These are phyloP conservation scores for Lasiosphaeria hispida DNA, from an alignment of 495 filamentous ascomycete genomes.

Conservation along the genomic window DNA sequence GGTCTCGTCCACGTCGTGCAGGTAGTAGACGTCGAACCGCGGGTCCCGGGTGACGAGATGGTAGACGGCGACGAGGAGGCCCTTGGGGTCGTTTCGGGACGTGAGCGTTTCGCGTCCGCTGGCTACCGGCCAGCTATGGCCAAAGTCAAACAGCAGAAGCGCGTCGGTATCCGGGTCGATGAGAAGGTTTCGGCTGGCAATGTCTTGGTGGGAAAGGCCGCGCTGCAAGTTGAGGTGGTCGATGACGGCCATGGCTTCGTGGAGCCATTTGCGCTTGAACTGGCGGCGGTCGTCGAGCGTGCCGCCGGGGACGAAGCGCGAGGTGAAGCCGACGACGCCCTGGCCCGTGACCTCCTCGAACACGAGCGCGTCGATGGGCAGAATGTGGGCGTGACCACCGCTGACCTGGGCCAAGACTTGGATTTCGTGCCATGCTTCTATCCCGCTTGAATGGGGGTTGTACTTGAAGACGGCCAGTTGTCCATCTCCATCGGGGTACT, in stretches of 20 bases:
- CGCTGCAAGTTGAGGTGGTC: conserved; percentile 41
- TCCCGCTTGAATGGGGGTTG: too few species aligned
- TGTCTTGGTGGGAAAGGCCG: conserved; percentile 42
- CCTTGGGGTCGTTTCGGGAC: too few species aligned
- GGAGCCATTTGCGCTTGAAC: conserved; percentile 39
- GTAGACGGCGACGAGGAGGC: too few species aligned
- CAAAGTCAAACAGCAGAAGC: conserved; percentile 43
- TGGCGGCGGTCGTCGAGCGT: conserved; percentile 24
- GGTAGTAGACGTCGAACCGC: too few species aligned
- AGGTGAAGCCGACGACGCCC: conserved; percentile 43
- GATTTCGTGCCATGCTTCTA: conserved; percentile 7
- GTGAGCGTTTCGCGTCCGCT: too few species aligned
- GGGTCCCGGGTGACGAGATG: too few species aligned
- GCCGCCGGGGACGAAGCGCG: conserved; percentile 33
- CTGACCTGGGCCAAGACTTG: neutral
- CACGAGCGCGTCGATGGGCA: conserved; percentile 37
- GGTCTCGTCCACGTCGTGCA: too few species aligned
- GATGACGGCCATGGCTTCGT: conserved; percentile 36
- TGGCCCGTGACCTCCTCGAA: conserved; percentile 32
- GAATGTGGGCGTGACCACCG: conserved; percentile 32
- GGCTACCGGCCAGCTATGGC: conserved; percentile 4
- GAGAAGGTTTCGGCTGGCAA: conserved; percentile 40
- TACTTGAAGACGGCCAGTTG: too few species aligned
- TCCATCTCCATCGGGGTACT: too few species aligned
- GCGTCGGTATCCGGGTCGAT: conserved; percentile 31